Evolutionary conservation across 2,329 filamentous ascomycete genomes (phyloP).

Genomic region (Aureobasidium sp.): DNA sequence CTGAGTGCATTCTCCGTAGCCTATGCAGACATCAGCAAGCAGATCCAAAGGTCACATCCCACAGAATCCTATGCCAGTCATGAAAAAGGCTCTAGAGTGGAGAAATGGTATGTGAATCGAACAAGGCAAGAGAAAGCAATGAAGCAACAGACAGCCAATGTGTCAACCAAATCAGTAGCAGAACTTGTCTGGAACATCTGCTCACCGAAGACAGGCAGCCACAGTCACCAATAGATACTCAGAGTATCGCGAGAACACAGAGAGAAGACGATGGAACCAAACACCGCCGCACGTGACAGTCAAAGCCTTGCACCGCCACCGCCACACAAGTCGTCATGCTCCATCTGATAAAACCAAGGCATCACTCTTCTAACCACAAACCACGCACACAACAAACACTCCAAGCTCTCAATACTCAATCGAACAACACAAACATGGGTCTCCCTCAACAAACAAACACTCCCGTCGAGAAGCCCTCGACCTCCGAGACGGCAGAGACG

Average conservation of each 20-base stretch:
- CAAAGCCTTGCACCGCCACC: background rate
- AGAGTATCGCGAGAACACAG: background rate
- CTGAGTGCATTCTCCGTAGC: background rate
- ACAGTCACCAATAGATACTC: background rate
- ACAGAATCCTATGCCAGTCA: no score
- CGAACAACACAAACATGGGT: conserved; percentile 1
- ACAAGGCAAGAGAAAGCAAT: no score
- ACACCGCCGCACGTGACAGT: background rate
- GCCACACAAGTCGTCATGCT: background rate
- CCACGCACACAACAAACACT: background rate
- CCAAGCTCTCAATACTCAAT: background rate
- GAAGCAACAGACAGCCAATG: background rate
- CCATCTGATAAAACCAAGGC: background rate
- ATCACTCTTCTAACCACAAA: background rate
- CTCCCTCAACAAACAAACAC: conserved; percentile 15
- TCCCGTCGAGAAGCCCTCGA: conserved; percentile 13
- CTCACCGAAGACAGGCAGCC: background rate
- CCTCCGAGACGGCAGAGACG: conserved; percentile 8
- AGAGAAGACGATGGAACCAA: background rate
- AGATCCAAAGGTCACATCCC: background rate
- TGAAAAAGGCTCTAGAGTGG: no score
- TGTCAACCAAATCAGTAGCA: background rate
- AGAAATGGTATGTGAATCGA: no score
- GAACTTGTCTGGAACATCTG: background rate
- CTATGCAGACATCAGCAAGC: no score